These are phyloP conservation scores for Talaromyces sp. DNA, from an alignment of 2,329 filamentous ascomycete genomes.

Conservation along the genomic window DNA sequence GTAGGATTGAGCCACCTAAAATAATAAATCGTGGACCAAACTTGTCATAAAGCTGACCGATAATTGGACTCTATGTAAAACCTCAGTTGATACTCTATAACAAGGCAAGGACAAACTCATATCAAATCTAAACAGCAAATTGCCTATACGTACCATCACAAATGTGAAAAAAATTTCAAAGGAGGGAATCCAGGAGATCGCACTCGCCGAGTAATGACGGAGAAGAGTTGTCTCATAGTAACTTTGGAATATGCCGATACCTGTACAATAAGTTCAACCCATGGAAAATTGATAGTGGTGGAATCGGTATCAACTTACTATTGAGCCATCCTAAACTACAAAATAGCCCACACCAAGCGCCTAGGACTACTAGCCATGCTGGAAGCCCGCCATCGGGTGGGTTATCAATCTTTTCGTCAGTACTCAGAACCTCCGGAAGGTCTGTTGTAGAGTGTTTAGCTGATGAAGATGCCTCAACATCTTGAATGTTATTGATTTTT, in stretches of 20 bases:
- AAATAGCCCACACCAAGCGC: slow-evolving; percentile 15
- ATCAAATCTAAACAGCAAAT: slow-evolving; percentile 48
- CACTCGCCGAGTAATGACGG: slow-evolving; percentile 40
- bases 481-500: slow-evolving; percentile 6
- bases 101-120: slow-evolving; percentile 47
- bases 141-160: slow-evolving; percentile 49
- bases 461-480: not conserved
- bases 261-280: not conserved
- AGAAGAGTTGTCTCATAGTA: slow-evolving; percentile 49
- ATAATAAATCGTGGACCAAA: slow-evolving; percentile 48
- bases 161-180: slow-evolving; percentile 52
- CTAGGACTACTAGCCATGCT: slow-evolving; percentile 17
- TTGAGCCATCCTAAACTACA: slow-evolving; percentile 19
- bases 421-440: slow-evolving; percentile 2
- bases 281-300: not conserved
- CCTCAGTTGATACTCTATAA: slow-evolving; percentile 27
- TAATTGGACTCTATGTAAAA: slow-evolving; percentile 19
- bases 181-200: slow-evolving; percentile 53
- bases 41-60: slow-evolving; percentile 54
- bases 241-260: slow-evolving; percentile 52
- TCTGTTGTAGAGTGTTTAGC: slow-evolving; percentile 1
- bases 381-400: slow-evolving; percentile 6
- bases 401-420: not conserved
- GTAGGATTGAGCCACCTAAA: slow-evolving; percentile 42
- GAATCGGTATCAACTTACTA: slow-evolving; percentile 1